These are phyloP conservation scores for Mycena floridula DNA, from an alignment of 768 basidiomycete genomes.

Conservation along the genomic window DNA sequence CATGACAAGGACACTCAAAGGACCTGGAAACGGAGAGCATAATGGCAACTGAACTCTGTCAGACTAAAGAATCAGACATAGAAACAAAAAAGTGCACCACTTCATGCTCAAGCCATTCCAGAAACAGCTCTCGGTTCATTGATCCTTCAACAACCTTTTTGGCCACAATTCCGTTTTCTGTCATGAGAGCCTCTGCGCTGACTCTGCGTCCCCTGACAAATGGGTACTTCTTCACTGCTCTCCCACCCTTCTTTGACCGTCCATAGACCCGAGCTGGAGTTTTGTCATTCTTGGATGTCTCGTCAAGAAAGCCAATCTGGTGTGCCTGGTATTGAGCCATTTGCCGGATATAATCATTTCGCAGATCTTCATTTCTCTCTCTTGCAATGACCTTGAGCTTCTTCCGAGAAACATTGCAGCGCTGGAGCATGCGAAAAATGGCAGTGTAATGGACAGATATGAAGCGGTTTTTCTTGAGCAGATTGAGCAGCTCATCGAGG, in stretches of 20 bases:
- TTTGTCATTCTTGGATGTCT: constrained; percentile 25
- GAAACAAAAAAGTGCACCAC: constrained; percentile 7
- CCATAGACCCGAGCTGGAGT: constrained; percentile 14
- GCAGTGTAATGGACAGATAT: constrained; percentile 27
- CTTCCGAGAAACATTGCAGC: constrained; percentile 19
- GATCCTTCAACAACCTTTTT: constrained; percentile 9
- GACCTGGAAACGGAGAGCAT: neutral
- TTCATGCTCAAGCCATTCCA: constrained; percentile 7
- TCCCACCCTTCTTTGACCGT: constrained; percentile 13
- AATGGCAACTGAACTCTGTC: neutral
- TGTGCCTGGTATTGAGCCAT: constrained; percentile 24
- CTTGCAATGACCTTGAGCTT: constrained; percentile 24
- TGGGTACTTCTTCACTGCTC: constrained; percentile 16
- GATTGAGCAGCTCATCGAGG: constrained; percentile 24
- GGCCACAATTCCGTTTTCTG: constrained; percentile 11
- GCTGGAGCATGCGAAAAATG: constrained; percentile 21
- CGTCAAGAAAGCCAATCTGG: constrained; percentile 28
- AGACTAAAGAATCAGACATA: neutral
- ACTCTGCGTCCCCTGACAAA: constrained; percentile 19
- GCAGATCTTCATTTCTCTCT: constrained; percentile 20
- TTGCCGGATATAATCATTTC: constrained; percentile 16
- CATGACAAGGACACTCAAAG: constrained; percentile 6
- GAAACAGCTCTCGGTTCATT: constrained; percentile 3
- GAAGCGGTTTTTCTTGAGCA: constrained; percentile 21
- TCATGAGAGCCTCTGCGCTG: constrained; percentile 7